These are phyloP conservation scores for Trypethelium eluteriae DNA, from an alignment of 495 filamentous ascomycete species.

Conservation along the genomic window DNA sequence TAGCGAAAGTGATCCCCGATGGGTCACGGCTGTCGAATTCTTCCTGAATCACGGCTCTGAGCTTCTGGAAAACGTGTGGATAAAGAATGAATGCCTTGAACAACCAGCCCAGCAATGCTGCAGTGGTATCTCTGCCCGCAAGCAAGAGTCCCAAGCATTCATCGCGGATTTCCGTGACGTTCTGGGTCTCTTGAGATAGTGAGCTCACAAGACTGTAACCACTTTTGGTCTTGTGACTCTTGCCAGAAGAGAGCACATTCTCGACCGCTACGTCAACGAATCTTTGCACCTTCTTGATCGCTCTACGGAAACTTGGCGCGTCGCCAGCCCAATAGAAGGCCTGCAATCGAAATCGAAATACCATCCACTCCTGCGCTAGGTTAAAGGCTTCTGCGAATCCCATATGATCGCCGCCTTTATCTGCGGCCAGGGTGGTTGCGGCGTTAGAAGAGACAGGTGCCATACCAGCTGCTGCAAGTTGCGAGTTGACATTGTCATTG, in stretches of 20 bases:
- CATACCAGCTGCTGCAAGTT: constrained; percentile 18
- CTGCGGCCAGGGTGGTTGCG: neutral
- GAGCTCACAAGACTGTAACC: constrained; percentile 36
- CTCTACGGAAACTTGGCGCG: constrained; percentile 18
- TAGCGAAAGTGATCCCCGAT: constrained; percentile 19
- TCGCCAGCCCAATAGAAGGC: constrained; percentile 26
- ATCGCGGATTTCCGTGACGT: constrained; percentile 30
- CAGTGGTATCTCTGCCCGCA: constrained; percentile 41
- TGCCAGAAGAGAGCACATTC: constrained; percentile 9
- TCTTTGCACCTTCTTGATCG: neutral
- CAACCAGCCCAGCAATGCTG: constrained; percentile 27
- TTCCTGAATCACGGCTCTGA: constrained; percentile 16
- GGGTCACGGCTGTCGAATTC: constrained; percentile 12
- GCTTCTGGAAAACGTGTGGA: constrained; percentile 18
- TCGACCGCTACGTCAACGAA: constrained; percentile 19
- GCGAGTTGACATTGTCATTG: constrained; percentile 37
- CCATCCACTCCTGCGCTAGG: constrained; percentile 29
- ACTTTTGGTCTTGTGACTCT: constrained; percentile 22
- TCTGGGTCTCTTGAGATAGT: constrained; percentile 33
- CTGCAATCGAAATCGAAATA: constrained; percentile 26
- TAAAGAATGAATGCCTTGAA: constrained; percentile 14
- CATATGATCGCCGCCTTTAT: constrained; percentile 16
- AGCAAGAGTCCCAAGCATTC: constrained; percentile 36
- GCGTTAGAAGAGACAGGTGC: constrained; percentile 19
- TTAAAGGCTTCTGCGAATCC: constrained; percentile 30